Conservation (phyloP, 805 yeast genomes). For the Ogataea salicorniae region DNA sequence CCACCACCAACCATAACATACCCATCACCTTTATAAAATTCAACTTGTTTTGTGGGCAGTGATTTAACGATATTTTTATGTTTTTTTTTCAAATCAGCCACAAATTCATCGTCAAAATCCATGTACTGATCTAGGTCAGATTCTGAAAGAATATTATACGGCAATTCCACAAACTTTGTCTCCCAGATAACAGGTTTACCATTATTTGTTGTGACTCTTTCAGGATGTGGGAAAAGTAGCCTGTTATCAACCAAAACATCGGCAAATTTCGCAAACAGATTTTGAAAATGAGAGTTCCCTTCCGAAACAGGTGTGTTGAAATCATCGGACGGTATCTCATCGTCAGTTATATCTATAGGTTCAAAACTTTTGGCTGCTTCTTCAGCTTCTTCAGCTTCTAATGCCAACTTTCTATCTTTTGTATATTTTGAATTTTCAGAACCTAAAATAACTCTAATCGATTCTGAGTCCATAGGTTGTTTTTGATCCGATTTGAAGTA, state of each 20-base stretch:
- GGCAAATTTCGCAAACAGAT: constrained; percentile 7
- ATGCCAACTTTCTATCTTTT: constrained; percentile 6
- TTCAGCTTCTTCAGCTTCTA: neutral
- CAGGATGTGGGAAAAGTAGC: constrained; percentile 18
- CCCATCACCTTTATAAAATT: constrained; percentile 25
- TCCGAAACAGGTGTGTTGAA: neutral
- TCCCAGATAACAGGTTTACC: constrained; percentile 23
- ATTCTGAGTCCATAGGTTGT: no score
- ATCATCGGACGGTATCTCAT: neutral
- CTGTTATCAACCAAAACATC: constrained; percentile 10
- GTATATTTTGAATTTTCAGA: neutral
- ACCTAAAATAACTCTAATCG: no score
- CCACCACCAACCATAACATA: constrained; percentile 43
- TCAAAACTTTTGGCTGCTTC: neutral
- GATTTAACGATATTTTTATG: constrained; percentile 41
- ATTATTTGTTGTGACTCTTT: constrained; percentile 8
- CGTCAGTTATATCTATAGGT: neutral
- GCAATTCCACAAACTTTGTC: constrained; percentile 14
- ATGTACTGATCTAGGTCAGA: constrained; percentile 9
- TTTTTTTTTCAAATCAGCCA: constrained; percentile 39
- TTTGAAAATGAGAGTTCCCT: constrained; percentile 2
- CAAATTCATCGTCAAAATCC: constrained; percentile 34
- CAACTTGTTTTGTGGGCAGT: constrained; percentile 37
- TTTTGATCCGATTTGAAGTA: no score
- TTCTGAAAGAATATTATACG: constrained; percentile 14